phyloP scores from a whole-genome alignment of 2,329 filamentous ascomycete species.

The Nigrograna mackinnonii region DNA sequence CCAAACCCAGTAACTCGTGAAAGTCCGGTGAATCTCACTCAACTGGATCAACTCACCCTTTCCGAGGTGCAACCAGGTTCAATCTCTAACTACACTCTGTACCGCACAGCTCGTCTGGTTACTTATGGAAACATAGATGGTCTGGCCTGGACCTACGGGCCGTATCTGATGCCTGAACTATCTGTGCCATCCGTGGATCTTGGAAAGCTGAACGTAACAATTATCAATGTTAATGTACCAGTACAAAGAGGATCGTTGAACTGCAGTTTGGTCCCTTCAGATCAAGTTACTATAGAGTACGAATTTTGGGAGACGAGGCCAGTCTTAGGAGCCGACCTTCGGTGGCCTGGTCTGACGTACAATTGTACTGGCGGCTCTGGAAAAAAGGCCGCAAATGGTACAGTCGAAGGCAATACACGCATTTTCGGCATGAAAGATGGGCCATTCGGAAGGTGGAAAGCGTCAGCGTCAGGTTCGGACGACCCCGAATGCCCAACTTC shows the following conservation, averaged over 20 bases:
- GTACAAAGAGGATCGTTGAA: neutral
- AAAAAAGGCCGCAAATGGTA: no score
- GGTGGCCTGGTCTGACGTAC: neutral
- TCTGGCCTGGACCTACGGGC: neutral
- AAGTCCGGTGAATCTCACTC: neutral
- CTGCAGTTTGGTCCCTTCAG: neutral
- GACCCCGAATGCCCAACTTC: constrained; percentile 1
- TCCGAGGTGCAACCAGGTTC: neutral
- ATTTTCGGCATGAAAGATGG: neutral
- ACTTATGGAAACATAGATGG: neutral
- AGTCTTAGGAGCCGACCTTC: neutral
- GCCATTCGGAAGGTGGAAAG: neutral
- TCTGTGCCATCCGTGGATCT: neutral
- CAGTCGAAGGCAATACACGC: neutral
- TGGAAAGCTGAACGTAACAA: neutral
- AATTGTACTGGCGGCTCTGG: neutral
- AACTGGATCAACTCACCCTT: neutral
- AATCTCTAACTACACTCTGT: neutral
- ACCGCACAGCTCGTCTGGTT: neutral
- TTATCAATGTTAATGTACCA: neutral
- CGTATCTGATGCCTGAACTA: neutral
- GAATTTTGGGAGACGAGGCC: neutral
- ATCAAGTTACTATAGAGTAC: neutral
- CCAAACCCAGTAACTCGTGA: neutral
- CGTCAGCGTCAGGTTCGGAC: neutral